These are phyloP conservation scores for Penicillium palitans DNA, from an alignment of 2,329 filamentous ascomycete species.

Conservation along the genomic window DNA sequence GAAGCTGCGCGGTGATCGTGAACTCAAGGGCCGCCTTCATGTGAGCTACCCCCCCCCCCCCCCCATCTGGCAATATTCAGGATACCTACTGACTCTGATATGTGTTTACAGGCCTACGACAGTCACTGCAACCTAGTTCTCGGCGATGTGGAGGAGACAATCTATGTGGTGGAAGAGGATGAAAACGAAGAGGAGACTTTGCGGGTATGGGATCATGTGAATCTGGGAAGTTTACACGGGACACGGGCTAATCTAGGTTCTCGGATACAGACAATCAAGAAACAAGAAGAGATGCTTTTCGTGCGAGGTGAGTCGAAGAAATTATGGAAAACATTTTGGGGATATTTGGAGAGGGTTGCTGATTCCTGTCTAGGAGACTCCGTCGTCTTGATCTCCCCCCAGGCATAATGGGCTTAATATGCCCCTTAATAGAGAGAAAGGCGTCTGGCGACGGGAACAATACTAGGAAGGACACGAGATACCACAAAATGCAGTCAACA, in stretches of 20 bases:
- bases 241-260: slow-evolving; percentile 12
- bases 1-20: slow-evolving; percentile 91
- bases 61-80: neutral
- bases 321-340: neutral
- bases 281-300: slow-evolving; percentile 98
- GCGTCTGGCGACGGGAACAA: slow-evolving; percentile 21
- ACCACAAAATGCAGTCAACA: slow-evolving; percentile 20
- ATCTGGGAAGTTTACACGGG: neutral
- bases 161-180: slow-evolving; percentile 89
- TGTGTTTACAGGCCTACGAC: slow-evolving; percentile 76
- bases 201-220: slow-evolving; percentile 56
- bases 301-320: slow-evolving; percentile 70
- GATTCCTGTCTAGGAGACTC: slow-evolving; percentile 62
- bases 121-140: slow-evolving; percentile 97
- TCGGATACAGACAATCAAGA: slow-evolving; percentile 75
- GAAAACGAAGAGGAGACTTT: slow-evolving; percentile 72
- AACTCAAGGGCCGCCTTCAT: slow-evolving; percentile 92
- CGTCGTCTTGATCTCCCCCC: slow-evolving; percentile 70
- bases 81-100: slow-evolving; percentile 19
- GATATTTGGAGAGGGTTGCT: slow-evolving; percentile 22
- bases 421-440: slow-evolving; percentile 17
- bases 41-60: slow-evolving; percentile 56
- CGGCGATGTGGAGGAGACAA: slow-evolving; percentile 95
- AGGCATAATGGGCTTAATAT: slow-evolving; percentile 42
- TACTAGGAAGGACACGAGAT: slow-evolving; percentile 18